Evolutionary conservation across 768 basidiomycete species (phyloP), one percentile per base, ranked within the genome.

Genomic region (Lactarius akahatsu): DNA sequence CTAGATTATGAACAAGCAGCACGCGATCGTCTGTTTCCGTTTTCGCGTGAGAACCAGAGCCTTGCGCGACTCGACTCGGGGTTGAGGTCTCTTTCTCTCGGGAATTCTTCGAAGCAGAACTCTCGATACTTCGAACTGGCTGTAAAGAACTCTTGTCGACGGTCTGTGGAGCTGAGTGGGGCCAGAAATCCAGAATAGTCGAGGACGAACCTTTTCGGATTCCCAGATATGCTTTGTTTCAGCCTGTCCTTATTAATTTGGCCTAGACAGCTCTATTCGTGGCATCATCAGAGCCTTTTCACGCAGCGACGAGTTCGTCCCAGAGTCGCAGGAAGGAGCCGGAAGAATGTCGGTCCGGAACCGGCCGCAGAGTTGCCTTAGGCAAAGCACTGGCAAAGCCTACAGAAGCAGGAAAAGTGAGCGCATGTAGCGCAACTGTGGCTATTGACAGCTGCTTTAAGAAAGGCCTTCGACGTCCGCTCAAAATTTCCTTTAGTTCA

Each of bases 241-340:
- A 23, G 90, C 73, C 30, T 23, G 96, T 84, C 18, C 74, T 77
- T 64, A 82, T 81, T 59, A 96, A 75, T 64, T 83, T 87, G 7
- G 80, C 81, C 94, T 96, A 96, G 11, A 87, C 76, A 9, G 75
- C 76, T 34, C 91, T 80, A 73, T 96, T 95, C 23, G 78, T 81
- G n/a, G 73, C 74, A 66, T 93, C 87, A 63, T 90, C 86, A 40
- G 78, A 79, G 7, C 72, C 66, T 71, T 30, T 91, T 71, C 91
- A 81, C 32, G 79, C 77, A 3, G 70, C 74, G 72, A 95, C 94
- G 20, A 98, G 78, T 74, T 96, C 92, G 62, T 92, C 90, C 96
- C 96, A 99, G 20, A 99, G 79, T 75, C 94, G 88, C 80, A 10
- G 96, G 94, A n/a, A 98, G 80, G 10, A 86, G 75, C 70, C 92